Base-by-base conservation (phyloP, 495 filamentous ascomycete species). In the Podospora fimiseda region DNA sequence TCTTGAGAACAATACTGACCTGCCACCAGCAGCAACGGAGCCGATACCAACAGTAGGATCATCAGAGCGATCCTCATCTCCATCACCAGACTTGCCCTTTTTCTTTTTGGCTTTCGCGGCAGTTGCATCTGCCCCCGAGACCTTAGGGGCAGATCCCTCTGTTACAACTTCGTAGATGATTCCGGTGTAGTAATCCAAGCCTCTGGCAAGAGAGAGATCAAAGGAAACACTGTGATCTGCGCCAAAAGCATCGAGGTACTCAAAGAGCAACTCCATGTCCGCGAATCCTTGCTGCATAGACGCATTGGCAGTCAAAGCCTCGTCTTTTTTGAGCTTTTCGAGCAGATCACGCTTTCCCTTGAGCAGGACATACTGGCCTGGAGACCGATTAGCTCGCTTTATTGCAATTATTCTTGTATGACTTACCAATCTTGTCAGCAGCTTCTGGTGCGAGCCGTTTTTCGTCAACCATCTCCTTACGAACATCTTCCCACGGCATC, bases 11-110 rank as follows among this genome's bases (percentile, higher is more conserved):
- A 6, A 2, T 14, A 52, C 50, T 3, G 33, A 52, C 47, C 53
- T 80, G 48, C 91, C 92, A 58, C 92, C 92, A 3, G 90, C 92
- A 9, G 90, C 90, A 91, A 93, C 60, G 93, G 94, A 56, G 86
- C 68, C 69, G 37, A 96, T 88, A 44, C 90, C 89, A 18, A 93
- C 71, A 9, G 82, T 84, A 7, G 88, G 88, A 66, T 94, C 90
- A 42, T 86, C 80, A 15, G 87, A 90, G 9, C 89, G 79, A 68
- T 94, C 89, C 48, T 91, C 88, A 43, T 93, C 89, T 21, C 80
- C 73, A 11, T 74, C 73, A 21, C 65, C 71, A 18, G 55, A 47
- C 62, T 81, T 86, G 53, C 68, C 63, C 55, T 81, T 77, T 69
- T 86, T 86, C 56, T 76, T 73, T 49, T 77, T 70, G 40, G 70